Base-by-base conservation (phyloP, 2,329 filamentous ascomycete species). In the Fusarium hainanense region DNA sequence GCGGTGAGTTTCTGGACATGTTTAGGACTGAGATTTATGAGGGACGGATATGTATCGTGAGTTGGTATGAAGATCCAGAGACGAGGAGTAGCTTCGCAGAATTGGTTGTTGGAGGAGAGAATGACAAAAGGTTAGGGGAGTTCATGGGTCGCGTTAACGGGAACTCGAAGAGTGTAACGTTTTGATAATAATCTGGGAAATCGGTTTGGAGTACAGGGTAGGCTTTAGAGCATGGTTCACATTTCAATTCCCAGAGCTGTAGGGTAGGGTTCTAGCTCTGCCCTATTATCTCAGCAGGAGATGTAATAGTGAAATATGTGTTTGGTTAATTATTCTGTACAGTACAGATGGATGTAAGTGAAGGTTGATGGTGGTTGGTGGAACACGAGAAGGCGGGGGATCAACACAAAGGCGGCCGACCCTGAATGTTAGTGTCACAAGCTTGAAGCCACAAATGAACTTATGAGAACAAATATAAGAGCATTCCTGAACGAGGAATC, bases 21-120 rank as follows among this genome's bases (percentile, higher is more conserved):
- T 79, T 77, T 54, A 58, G 41, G 20, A 20, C 52, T 8, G 72
- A 73, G 30, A 76, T 79, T 23, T 65, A 70, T 49, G 28, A 65
- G 2, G 77, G 77, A 5, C 62, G 60, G 21, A 76, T 80, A 74
- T 69, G 76, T 20, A 71, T 77, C 37, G 18, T 79, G 51, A 77
- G 75, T 42, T 79, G 78, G 77, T 78, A 75, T 30, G 77, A 79
- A 57, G 76, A 79, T 48, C 50, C 54, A 6, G 69, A 70, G n/a
- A 71, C 57, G 16, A 62, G 67, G 0, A 55, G 55, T 21, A 78
- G 78, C 44, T 56, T 79, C 34, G 76, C 69, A 11, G 76, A 79
- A 54, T 68, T 80, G 7, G 77, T 75, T 18, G 64, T 79, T 7
- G 77, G 77, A 2, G 77, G 56, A 2, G 64, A 77, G 48, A 72